A percentile compares a stretch with the other conserved stretches of the same genome.
These are phyloP conservation scores for Vigna nakashimae DNA, from an alignment of 306 rosid genomes.

Conservation along the genomic window DNA sequence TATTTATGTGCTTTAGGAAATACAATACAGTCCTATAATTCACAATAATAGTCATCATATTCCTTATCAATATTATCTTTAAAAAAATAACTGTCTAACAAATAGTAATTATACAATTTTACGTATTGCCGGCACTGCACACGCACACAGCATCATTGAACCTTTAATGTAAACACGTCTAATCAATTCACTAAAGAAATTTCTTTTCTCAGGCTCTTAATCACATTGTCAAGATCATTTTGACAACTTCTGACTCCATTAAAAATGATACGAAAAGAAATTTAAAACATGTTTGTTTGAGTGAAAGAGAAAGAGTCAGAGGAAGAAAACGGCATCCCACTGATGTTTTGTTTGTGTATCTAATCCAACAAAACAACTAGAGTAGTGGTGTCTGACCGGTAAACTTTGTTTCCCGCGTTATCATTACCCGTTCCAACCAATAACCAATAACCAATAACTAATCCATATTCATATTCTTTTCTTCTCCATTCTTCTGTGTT, in stretches of 20 bases:
- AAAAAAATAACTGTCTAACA: too few species aligned
- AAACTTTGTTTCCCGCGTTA: constrained; percentile 33
- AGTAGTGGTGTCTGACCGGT: constrained; percentile 16
- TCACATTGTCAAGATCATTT: not conserved
- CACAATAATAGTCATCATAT: too few species aligned
- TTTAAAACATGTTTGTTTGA: not conserved
- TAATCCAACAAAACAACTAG: not conserved
- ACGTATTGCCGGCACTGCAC: not conserved
- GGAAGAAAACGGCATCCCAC: not conserved
- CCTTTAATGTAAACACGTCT: too few species aligned
- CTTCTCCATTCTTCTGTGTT: not conserved
- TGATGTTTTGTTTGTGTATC: not conserved
- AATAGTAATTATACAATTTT: too few species aligned
- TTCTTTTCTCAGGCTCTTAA: too few species aligned
- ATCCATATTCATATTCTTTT: not conserved
- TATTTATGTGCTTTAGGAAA: too few species aligned
- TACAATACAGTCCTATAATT: too few species aligned
- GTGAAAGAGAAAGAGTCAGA: constrained; percentile 6
- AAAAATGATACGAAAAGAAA: too few species aligned
- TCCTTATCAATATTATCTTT: too few species aligned
- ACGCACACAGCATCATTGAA: not conserved
- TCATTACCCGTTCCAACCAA: constrained; percentile 5
- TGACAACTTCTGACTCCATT: not conserved
- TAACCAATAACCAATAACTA: not conserved
- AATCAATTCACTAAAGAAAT: too few species aligned